Base-by-base conservation (phyloP, 495 filamentous ascomycete species). In the Tuber magnatum region DNA sequence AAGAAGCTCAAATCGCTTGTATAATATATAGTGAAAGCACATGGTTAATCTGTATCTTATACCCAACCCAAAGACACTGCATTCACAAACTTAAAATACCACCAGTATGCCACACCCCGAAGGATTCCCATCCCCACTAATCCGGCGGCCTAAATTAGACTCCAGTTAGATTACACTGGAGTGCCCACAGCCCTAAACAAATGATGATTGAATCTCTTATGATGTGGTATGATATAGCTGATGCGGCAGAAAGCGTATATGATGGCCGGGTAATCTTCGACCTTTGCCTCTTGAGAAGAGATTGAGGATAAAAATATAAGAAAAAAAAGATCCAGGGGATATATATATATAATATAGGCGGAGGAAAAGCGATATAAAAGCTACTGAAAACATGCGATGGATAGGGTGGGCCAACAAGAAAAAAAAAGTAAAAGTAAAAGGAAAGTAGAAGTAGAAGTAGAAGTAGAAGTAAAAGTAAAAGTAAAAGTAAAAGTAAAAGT, bases 1-100 rank as follows among this genome's bases (percentile, higher is more conserved):
- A 97, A 94, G 88, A 97, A 96, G 86, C 85, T 88, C 32, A 81
- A 78, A 51, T 73, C 76, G 22, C 81, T 82, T 24, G 81, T 80
- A 72, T 82, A 80, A 69, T 4, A 18, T 4, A 18, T 35, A 18
- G 18, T 35, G 32, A 65, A 18, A 65, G 28, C 28, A 65, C 56
- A 35, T 35, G n/a, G n/a, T 20, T 65, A 65, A 65, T 65, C 35
- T 65, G 12, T 18, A 65, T 35, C 20, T 4, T 65, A 65, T 65
- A 3, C 28, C 32, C 28, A 35, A 28, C n/a, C 24, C 8, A n/a
- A 56, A 28, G 48, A 1, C 28, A 10, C 28, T 18, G 14, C 28
- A 65, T 65, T 32, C 28, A 65, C 28, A 65, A 65, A 32, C 14
- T 65, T 35, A 28, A 12, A 5, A 14, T 28, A 65, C 14, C 56